phyloP scores from a whole-genome alignment of 164 flowering plant species.

The Vitis rotundifolia region DNA sequence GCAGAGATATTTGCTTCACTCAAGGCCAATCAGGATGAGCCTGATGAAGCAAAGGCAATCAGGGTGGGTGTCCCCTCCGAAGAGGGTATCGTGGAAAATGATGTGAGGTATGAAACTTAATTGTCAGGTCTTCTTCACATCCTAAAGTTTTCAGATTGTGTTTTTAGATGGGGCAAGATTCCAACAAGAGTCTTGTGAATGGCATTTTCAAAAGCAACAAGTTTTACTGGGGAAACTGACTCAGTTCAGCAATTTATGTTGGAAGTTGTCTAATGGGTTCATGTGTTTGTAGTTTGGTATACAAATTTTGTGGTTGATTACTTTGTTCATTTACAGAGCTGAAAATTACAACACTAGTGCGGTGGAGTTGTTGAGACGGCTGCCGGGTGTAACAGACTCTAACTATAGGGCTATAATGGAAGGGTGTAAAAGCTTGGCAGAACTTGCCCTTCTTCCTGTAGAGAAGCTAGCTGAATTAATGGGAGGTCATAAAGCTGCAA shows the following conservation, averaged over 20 bases:
- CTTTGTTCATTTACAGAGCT: conserved; percentile 51
- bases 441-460: conserved; percentile 79
- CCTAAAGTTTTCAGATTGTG: neutral
- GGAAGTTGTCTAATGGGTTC: neutral
- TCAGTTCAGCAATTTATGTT: neutral
- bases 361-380: conserved; percentile 85
- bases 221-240: neutral
- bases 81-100: conserved; percentile 87
- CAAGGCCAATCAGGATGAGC: conserved; percentile 97
- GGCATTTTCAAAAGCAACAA: neutral
- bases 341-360: conserved; percentile 96
- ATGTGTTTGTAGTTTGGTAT: neutral
- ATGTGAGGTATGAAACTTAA: conserved; percentile 63
- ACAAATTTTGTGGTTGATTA: neutral
- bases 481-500: conserved; percentile 93
- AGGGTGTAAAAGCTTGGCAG: conserved; percentile 82
- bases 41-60: conserved; percentile 79
- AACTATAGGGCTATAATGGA: conserved; percentile 91
- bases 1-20: conserved; percentile 92
- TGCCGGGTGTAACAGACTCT: conserved; percentile 93
- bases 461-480: conserved; percentile 81
- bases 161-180: neutral
- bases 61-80: conserved; percentile 95
- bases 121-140: neutral
- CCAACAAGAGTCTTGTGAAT: neutral